Evolutionary conservation across 805 yeast genomes (phyloP).

Genomic region (Lipomyces yamadae): DNA sequence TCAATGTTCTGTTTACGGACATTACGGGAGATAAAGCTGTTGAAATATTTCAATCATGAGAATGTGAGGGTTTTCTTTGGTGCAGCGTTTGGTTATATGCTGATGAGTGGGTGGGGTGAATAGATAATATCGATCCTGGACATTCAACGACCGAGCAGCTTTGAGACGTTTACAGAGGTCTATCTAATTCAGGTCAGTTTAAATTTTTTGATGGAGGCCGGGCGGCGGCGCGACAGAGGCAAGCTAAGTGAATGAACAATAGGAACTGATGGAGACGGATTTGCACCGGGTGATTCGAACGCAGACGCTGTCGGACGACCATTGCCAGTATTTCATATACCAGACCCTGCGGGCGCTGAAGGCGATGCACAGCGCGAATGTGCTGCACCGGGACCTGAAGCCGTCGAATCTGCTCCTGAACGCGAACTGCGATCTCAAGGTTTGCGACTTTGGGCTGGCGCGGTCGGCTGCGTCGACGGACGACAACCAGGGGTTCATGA

Average conservation of each 20-base stretch:
- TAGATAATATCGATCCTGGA: constrained; percentile 81
- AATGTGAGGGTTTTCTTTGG: constrained; percentile 49
- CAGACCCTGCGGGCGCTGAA: constrained; percentile 90
- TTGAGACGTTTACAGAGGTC: constrained; percentile 80
- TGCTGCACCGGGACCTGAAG: constrained; percentile 88
- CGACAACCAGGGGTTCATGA: constrained; percentile 80
- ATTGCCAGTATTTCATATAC: constrained; percentile 89
- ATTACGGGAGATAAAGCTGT: constrained; percentile 81
- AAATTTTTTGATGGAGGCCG: background rate
- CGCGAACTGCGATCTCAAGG: constrained; percentile 89
- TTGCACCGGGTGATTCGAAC: constrained; percentile 79
- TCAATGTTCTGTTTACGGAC: constrained; percentile 89
- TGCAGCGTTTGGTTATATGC: background rate
- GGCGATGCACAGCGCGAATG: constrained; percentile 91
- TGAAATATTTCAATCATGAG: constrained; percentile 91
- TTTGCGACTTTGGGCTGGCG: constrained; percentile 95
- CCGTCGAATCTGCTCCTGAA: constrained; percentile 86
- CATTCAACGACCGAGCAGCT: constrained; percentile 79
- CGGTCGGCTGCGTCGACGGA: constrained; percentile 61
- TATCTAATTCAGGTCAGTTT: constrained; percentile 56
- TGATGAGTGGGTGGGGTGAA: background rate
- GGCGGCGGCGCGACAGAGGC: background rate
- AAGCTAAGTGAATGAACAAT: constrained; percentile 47
- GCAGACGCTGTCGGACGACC: constrained; percentile 86
- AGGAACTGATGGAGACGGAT: constrained; percentile 88